A percentile compares a stretch with the other conserved stretches of the same genome.
phyloP scores from a whole-genome alignment of 176 grass and related monocot genomes.

The Poa pratensis region DNA sequence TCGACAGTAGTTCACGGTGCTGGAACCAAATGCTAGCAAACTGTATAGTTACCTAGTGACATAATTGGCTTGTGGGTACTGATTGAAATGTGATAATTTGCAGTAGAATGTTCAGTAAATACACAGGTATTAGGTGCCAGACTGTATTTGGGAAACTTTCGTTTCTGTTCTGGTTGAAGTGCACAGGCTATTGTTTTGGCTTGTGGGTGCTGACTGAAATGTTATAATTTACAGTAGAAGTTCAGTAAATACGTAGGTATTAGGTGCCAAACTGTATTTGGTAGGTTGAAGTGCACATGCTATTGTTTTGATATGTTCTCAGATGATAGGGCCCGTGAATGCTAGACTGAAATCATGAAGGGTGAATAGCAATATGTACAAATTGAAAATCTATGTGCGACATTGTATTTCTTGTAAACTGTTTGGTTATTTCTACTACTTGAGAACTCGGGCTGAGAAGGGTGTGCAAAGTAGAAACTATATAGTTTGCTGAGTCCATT shows the following conservation, averaged over 20 bases:
- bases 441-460: background rate
- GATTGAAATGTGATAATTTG: conserved; percentile 4
- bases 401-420: background rate
- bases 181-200: background rate
- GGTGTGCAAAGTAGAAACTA: background rate
- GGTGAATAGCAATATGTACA: background rate
- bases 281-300: background rate
- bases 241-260: background rate
- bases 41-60: background rate
- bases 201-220: background rate
- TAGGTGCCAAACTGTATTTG: background rate
- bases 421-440: background rate
- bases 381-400: background rate
- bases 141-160: background rate
- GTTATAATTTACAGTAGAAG: background rate
- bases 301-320: background rate
- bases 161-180: conserved; percentile 6
- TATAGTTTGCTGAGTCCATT: background rate
- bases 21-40: background rate
- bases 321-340: background rate
- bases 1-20: background rate
- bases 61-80: background rate
- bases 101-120: background rate
- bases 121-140: background rate
- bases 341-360: background rate